Conservation (phyloP, 2,329 filamentous ascomycete genomes). For the Ambrosiella xylebori region DNA sequence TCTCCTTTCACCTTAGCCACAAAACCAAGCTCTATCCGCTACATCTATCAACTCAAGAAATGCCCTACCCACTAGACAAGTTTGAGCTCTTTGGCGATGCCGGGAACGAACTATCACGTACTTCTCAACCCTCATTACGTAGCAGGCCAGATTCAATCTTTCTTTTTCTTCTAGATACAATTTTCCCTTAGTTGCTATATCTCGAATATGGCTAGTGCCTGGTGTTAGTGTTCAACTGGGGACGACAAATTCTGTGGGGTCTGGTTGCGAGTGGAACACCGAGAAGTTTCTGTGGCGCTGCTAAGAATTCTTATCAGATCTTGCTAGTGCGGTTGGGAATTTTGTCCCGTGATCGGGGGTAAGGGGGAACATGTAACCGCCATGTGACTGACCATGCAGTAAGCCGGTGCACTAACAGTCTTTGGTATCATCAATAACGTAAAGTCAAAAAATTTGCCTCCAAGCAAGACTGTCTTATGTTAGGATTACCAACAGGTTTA, state of each 20-base stretch:
- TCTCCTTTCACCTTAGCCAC: background rate
- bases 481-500: background rate
- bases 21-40: background rate
- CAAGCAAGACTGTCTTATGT: too few species aligned
- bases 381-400: background rate
- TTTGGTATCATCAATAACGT: background rate
- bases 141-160: too few species aligned
- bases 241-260: background rate
- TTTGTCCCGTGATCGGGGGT: background rate
- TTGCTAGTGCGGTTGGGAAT: background rate
- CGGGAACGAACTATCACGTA: background rate
- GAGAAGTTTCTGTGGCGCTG: too few species aligned
- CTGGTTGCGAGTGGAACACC: too few species aligned
- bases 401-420: too few species aligned
- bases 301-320: background rate
- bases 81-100: background rate
- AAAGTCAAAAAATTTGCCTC: too few species aligned
- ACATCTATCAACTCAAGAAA: background rate
- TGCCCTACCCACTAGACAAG: background rate
- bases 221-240: background rate
- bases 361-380: background rate
- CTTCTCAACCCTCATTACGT: too few species aligned
- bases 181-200: too few species aligned
- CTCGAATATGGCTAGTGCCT: background rate
- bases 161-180: too few species aligned